Conservation (phyloP, 2,329 filamentous ascomycete species). For the Colletotrichum agaves region DNA sequence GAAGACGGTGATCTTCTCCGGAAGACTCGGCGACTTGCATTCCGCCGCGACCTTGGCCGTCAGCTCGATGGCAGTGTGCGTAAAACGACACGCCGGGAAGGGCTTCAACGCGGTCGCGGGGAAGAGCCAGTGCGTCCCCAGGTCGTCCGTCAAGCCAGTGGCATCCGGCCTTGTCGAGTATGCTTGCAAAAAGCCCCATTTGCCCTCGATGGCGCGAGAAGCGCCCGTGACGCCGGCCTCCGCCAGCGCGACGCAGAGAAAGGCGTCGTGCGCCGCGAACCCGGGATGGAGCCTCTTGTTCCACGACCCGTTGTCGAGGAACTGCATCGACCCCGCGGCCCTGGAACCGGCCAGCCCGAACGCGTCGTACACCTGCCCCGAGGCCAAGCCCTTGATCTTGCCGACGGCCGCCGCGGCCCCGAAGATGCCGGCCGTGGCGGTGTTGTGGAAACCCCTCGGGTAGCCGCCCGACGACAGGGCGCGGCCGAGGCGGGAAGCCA, state of each 20-base stretch:
- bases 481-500: constrained; percentile 42
- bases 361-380: constrained; percentile 38
- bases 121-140: constrained; percentile 42
- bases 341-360: constrained; percentile 43
- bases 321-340: constrained; percentile 45
- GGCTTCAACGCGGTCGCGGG: constrained; percentile 41
- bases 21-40: constrained; percentile 22
- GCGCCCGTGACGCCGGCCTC: constrained; percentile 42
- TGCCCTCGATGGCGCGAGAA: constrained; percentile 40
- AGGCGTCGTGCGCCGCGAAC: constrained; percentile 44
- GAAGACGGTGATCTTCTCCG: constrained; percentile 38
- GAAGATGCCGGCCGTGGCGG: constrained; percentile 43
- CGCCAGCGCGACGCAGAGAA: constrained; percentile 42
- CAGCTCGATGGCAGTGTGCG: constrained; percentile 44
- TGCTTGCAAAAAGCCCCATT: constrained; percentile 40
- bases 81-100: constrained; percentile 42
- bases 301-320: constrained; percentile 44
- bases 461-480: constrained; percentile 42
- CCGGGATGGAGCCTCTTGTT: constrained; percentile 45
- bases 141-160: constrained; percentile 34
- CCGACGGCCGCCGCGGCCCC: constrained; percentile 43
- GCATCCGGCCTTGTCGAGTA: constrained; percentile 38
- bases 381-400: constrained; percentile 40
- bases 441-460: constrained; percentile 43
- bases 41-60: constrained; percentile 38